A percentile compares a stretch with the other conserved stretches of the same genome.
Evolutionary conservation across 2,329 filamentous ascomycete genomes (phyloP).

Genomic region (Raffaelea ambrosiae): DNA sequence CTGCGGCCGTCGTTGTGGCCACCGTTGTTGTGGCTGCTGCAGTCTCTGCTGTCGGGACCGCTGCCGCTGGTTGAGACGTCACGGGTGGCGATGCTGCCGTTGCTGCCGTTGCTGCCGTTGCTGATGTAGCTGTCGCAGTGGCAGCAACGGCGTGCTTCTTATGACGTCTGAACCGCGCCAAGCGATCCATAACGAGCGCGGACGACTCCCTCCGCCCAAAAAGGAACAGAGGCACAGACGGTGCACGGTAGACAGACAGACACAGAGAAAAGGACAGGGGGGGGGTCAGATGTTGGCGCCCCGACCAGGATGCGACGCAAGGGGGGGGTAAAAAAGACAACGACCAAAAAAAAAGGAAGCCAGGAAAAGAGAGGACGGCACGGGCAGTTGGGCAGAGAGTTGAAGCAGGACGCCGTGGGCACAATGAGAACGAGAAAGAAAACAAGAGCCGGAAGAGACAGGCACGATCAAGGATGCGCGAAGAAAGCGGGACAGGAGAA

Average conservation of each 20-base stretch:
- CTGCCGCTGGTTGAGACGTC: neutral
- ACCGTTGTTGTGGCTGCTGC: neutral
- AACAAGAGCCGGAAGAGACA: no score
- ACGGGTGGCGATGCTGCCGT: neutral
- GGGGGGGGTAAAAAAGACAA: conserved; percentile 1
- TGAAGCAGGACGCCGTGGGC: no score
- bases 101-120: neutral
- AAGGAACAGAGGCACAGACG: neutral
- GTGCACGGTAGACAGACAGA: neutral
- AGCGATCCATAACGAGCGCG: conserved; percentile 18
- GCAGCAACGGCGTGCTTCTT: conserved; percentile 16
- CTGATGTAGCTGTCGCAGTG: conserved; percentile 5
- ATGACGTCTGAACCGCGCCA: conserved; percentile 21
- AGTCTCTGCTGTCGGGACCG: neutral
- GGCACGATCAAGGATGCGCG: no score
- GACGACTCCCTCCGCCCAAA: neutral
- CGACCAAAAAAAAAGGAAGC: neutral
- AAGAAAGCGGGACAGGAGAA: no score
- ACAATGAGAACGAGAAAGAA: no score
- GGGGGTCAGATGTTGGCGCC: neutral
- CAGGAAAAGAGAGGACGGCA: neutral
- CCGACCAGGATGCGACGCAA: neutral
- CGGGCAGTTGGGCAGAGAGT: no score
- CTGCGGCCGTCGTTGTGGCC: neutral
- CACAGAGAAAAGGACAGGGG: neutral